A percentile compares a stretch with the other conserved stretches of the same genome.
phyloP scores from a whole-genome alignment of 1,139 yeast species.

The Yamadazyma diospyri region DNA sequence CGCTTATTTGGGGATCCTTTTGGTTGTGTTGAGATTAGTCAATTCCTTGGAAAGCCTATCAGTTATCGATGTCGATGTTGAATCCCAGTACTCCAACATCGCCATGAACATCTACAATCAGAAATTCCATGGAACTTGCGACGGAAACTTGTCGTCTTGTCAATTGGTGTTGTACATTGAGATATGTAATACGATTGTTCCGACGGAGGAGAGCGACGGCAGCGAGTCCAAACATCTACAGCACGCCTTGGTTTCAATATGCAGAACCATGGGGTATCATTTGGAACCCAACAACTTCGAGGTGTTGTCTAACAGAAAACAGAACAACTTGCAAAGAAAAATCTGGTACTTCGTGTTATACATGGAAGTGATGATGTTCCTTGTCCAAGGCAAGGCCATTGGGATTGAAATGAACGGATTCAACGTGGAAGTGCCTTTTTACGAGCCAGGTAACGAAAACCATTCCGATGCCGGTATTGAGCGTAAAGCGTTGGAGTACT shows the following conservation, averaged over 20 bases:
- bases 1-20: conserved; percentile 22
- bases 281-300: conserved; percentile 5
- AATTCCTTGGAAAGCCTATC: conserved; percentile 6
- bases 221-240: conserved; percentile 1
- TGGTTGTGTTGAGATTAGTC: conserved; percentile 20
- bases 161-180: conserved; percentile 6
- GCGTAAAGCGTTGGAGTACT: conserved; percentile 15
- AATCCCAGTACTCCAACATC: conserved; percentile 3
- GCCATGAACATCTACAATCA: conserved; percentile 6
- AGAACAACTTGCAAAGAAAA: conserved; percentile 44
- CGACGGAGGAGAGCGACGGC: conserved; percentile 5
- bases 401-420: conserved; percentile 21
- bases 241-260: not conserved
- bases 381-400: conserved; percentile 32
- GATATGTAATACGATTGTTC: conserved; percentile 2
- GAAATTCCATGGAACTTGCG: conserved; percentile 4
- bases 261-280: conserved; percentile 6
- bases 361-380: conserved; percentile 31
- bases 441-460: conserved; percentile 30
- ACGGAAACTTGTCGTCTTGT: conserved; percentile 3
- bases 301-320: conserved; percentile 18
- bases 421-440: conserved; percentile 30
- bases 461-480: conserved; percentile 25
- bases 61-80: conserved; percentile 1
- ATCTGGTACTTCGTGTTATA: conserved; percentile 43